Base-by-base conservation (phyloP, 2,329 filamentous ascomycete species). In the Phialophora chinensis region DNA sequence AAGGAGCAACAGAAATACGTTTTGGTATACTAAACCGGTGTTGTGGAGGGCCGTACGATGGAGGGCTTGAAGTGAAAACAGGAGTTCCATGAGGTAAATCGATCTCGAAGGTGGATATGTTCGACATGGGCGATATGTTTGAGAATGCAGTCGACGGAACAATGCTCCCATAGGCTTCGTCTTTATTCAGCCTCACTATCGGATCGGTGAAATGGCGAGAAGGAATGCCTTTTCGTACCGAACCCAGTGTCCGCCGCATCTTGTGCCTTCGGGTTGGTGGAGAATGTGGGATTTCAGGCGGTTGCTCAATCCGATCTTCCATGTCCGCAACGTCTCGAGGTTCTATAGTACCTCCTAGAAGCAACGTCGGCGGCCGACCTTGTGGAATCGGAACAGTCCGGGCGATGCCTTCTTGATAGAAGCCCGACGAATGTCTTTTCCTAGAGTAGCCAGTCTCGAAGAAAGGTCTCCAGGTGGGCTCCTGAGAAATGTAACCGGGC, bases 1-100 rank as follows among this genome's bases (percentile, higher is more conserved):
- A 88, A 62, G 82, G 81, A 50, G 85, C 81, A 53, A 84, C 81
- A 17, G 86, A 88, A 69, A 83, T 78, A 68, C 86, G 82, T 70
- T 85, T 84, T 49, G 78, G 78, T 17, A 71, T 50, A 6, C 62
- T 56, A 49, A 69, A 65, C 3, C 62, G 64, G 44, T 70, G 63
- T 38, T 69, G 71, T 31, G 68, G 52, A 35, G 62, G 49, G 20
- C 59, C 63, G 38, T 66, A 66, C 2, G 62, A 54, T 1, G 66
- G 69, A 20, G 71, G 71, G 47, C 70, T 73, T 14, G 71, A 71
- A n/a, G 64, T 66, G 60, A 72, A 69, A 47, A 69, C 61, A 44
- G 73, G 73, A 49, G 65, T 67, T 14, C 67, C 72, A 42, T 61
- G 56, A 25, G 73, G 72, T 27, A 75, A 67, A 12, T 74, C 68